Base-by-base conservation (phyloP, 2,329 filamentous ascomycete species). In the Magnaporthiopsis rhizophila region DNA sequence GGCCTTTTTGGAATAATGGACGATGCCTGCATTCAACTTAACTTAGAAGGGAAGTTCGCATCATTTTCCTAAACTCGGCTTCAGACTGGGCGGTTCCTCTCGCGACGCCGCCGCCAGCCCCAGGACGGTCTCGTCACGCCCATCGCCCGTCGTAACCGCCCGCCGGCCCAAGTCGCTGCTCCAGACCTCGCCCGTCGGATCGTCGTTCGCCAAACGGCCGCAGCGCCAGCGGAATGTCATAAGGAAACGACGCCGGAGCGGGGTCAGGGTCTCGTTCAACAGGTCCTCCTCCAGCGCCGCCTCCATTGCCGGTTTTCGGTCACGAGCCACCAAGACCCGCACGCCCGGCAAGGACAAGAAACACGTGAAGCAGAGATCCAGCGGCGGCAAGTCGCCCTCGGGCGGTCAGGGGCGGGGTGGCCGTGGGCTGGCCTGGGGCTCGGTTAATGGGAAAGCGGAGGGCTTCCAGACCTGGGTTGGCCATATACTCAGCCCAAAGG, bases 1-100 rank as follows among this genome's bases (percentile, higher is more conserved):
- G 66, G 58, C 58, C 65, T 72, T 72, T 74, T 75, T 76, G 73
- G 73, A 76, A 72, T 73, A 76, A 76, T 69, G 73, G 71, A 76
- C 71, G 71, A 79, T 79, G 78, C 72, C 76, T 74, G 72, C 74
- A 70, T 73, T 78, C 73, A 76, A 73, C 74, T 74, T 78, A 74
- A 74, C 77, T 75, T 79, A 77, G 75, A 75, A 76, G 70, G 76
- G 74, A 72, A 76, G 73, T 73, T 73, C 73, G 72, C 71, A 74
- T 73, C 70, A 72, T 72, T 75, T 71, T 67, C 74, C 74, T 59
- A 75, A 71, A 68, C 71, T 74, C 68, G 72, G 71, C 30, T 59
- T 59, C 53, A 63, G 53, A 64, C 65, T 72, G 63, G 69, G 70
- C n/a, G 34, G 62, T 24, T 36, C 62, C 57, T 59, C 57, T 28